phyloP scores from a whole-genome alignment of 768 basidiomycete genomes.

The Hericium erinaceus region DNA sequence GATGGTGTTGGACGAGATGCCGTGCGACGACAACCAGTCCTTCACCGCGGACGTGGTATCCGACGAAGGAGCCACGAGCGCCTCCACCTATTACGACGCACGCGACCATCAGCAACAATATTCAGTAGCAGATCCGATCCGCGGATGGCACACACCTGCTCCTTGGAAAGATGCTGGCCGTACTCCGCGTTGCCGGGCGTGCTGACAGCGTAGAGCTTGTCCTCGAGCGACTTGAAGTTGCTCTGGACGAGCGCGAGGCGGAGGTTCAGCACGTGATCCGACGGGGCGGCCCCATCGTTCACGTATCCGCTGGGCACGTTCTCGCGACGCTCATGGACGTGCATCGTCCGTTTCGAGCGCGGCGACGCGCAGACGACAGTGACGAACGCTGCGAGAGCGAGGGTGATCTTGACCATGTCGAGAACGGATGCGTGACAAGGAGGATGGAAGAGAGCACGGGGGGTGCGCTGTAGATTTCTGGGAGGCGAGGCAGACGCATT shows the following conservation, averaged over 20 bases:
- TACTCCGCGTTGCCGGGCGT: background rate
- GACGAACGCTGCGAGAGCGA: background rate
- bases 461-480: background rate
- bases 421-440: background rate
- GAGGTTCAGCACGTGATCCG: slow-evolving; percentile 5
- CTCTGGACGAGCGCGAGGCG: slow-evolving; percentile 9
- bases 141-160: background rate
- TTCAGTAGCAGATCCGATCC: background rate
- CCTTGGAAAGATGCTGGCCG: background rate
- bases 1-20: slow-evolving; percentile 1
- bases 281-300: slow-evolving; percentile 7
- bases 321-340: background rate
- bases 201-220: slow-evolving; percentile 6
- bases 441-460: background rate
- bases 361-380: background rate
- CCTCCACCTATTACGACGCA: slow-evolving; percentile 5
- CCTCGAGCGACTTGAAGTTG: slow-evolving; percentile 8
- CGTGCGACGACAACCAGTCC: slow-evolving; percentile 9
- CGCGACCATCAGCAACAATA: background rate
- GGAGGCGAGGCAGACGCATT: background rate
- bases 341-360: background rate
- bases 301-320: background rate
- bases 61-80: slow-evolving; percentile 10
- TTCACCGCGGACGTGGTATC: slow-evolving; percentile 8
- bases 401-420: background rate